Evolutionary conservation across 2,329 filamentous ascomycete genomes (phyloP), one percentile per base, ranked within the genome.

Genomic region (Trichoderma harzianum): DNA sequence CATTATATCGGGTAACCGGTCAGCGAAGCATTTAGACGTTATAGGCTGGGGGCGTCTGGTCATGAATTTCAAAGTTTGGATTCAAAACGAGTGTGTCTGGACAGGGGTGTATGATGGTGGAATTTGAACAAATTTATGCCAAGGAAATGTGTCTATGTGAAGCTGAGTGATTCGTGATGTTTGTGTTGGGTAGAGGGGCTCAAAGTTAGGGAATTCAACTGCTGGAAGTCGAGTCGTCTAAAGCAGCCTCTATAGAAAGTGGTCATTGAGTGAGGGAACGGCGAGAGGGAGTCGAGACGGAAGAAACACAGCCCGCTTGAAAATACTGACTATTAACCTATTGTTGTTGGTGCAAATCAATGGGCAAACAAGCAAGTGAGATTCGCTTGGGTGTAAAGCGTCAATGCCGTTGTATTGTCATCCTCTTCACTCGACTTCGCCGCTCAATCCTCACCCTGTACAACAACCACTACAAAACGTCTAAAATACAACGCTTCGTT

Each of bases 1-100:
- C 82, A 85, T 81, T 86, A 86, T 80, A 81, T 78, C 78, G 77
- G 80, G 80, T 77, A 80, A 66, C 77, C 73, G 79, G 79, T 78
- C 79, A 80, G 80, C 81, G 81, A 82, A 67, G 81, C 82, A 84
- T 83, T 64, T 85, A 85, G 83, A 85, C 82, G 79, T 80, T 76
- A 77, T 74, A 77, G 76, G 79, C 72, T 75, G 76, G 74, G 80
- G 80, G 71, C 71, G 71, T 72, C 71, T 69, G 71, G 71, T 72
- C 71, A 62, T 72, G 61, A 69, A 72, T 65, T 72, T 72, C 62
- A 30, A 72, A 69, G 60, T 72, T 70, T 70, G 21, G 61, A 66
- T 71, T 57, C 47, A 53, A 65, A 58, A 26, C 39, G 26, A 62
- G 8, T 36, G 43, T 51, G 43, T 51, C 36, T 63, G 39, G 47